phyloP scores from a whole-genome alignment of 148 eudicot species.

The Rhododendron ovatum region DNA sequence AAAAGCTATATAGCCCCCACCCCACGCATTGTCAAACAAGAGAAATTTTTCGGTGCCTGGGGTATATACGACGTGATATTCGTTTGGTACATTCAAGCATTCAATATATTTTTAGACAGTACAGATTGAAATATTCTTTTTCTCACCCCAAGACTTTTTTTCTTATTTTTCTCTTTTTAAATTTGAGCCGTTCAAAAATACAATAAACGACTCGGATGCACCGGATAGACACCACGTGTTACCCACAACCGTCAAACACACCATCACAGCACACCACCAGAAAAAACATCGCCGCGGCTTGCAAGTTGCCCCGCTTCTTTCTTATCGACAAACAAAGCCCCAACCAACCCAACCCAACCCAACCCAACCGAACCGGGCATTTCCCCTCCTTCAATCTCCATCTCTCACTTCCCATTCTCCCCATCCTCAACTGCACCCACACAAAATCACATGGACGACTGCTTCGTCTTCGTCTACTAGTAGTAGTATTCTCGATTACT shows the following conservation, averaged over 20 bases:
- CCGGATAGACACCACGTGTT: fast-evolving
- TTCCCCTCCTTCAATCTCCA: neutral
- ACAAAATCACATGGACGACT: neutral
- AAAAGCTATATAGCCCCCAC: too few species aligned
- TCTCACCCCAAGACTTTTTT: too few species aligned
- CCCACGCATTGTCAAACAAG: too few species aligned
- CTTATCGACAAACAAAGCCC: neutral
- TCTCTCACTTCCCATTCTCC: conserved; percentile 4
- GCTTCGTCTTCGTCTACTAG: neutral
- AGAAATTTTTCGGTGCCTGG: too few species aligned
- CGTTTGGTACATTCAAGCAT: too few species aligned
- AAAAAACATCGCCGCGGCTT: neutral
- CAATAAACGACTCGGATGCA: too few species aligned
- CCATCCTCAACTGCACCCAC: neutral
- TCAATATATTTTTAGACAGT: fast-evolving
- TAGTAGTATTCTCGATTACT: neutral
- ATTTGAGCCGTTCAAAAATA: too few species aligned
- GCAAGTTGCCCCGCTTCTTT: neutral
- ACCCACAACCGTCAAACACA: too few species aligned
- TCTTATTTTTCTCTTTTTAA: too few species aligned
- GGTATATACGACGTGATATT: too few species aligned
- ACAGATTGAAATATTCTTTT: too few species aligned
- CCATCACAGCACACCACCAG: neutral
- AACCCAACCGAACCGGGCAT: neutral
- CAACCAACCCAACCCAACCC: neutral